A percentile compares a stretch with the other conserved stretches of the same genome.
Conservation (phyloP, 2,329 filamentous ascomycete genomes). For the Paraphoma chrysanthemicola region DNA sequence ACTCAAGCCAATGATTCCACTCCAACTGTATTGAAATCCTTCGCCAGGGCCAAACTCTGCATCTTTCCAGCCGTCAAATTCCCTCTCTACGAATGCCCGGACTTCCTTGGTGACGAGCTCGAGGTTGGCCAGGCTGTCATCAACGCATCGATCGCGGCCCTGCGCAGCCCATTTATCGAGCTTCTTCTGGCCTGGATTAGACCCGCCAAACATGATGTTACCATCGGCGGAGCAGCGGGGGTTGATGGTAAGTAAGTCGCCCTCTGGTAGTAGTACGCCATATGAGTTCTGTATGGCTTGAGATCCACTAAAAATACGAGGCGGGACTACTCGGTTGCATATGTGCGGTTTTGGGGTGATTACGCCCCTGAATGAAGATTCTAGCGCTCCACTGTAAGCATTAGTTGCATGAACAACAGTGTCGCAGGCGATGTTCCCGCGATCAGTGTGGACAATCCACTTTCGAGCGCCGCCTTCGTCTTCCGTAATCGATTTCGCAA, state of each 20-base stretch:
- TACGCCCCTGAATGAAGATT: conserved; percentile 24
- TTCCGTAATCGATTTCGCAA: conserved; percentile 15
- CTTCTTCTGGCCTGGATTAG: conserved; percentile 39
- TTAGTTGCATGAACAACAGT: conserved; percentile 33
- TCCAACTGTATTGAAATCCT: conserved; percentile 40
- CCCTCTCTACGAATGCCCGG: conserved; percentile 27
- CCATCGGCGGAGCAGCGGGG: conserved; percentile 39
- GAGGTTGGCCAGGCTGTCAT: conserved; percentile 36
- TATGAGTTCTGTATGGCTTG: conserved; percentile 40
- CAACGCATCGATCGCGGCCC: conserved; percentile 36
- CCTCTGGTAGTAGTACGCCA: conserved; percentile 36
- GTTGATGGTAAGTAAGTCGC: conserved; percentile 43
- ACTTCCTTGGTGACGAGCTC: conserved; percentile 34
- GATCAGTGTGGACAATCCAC: conserved; percentile 27
- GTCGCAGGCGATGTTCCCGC: conserved; percentile 26
- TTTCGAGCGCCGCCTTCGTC: conserved; percentile 6
- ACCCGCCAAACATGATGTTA: conserved; percentile 42
- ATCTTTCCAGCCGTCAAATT: conserved; percentile 34
- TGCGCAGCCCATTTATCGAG: conserved; percentile 38
- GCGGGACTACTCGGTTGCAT: conserved; percentile 33
- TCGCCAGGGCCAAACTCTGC: conserved; percentile 35
- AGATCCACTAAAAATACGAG: conserved; percentile 22
- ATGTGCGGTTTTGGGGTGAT: conserved; percentile 39
- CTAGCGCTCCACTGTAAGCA: conserved; percentile 33
- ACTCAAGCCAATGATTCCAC: conserved; percentile 34